Conservation (phyloP, 225 moss, liverwort and hornwort species). For the Asterella californica region DNA sequence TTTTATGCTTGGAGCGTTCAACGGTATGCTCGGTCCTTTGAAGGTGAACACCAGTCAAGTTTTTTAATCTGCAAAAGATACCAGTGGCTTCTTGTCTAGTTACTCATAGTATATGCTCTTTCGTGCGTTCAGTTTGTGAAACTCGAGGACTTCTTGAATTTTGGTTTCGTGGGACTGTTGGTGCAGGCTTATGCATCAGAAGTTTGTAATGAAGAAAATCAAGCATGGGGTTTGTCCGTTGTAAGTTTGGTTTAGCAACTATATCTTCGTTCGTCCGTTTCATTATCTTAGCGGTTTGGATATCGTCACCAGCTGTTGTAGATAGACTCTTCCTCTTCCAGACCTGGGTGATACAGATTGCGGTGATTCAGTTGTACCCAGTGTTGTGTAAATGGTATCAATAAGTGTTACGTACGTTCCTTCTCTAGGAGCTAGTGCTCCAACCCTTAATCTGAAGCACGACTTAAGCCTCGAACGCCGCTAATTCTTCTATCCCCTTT, state of each 20-base stretch:
- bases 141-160: neutral
- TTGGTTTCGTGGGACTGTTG: neutral
- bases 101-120: neutral
- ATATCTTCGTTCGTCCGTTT: neutral
- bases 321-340: no score
- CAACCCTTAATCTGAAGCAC: neutral
- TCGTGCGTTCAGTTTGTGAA: neutral
- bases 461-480: neutral
- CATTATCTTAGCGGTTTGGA: neutral
- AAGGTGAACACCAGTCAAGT: conserved; percentile 46
- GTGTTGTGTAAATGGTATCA: no score
- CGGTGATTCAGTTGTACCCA: no score
- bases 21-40: conserved; percentile 78
- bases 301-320: neutral
- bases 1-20: conserved; percentile 69
- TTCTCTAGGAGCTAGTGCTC: neutral
- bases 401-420: neutral
- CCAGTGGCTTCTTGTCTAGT: neutral
- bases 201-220: conserved; percentile 64
- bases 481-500: neutral
- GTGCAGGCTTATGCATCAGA: conserved; percentile 86
- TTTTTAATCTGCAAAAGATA: neutral
- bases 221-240: conserved; percentile 62
- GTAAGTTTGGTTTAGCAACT: conserved; percentile 38
- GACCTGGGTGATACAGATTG: no score